These are phyloP conservation scores for Rhinocladiella mackenziei DNA, from an alignment of 2,329 filamentous ascomycete genomes.

Conservation along the genomic window DNA sequence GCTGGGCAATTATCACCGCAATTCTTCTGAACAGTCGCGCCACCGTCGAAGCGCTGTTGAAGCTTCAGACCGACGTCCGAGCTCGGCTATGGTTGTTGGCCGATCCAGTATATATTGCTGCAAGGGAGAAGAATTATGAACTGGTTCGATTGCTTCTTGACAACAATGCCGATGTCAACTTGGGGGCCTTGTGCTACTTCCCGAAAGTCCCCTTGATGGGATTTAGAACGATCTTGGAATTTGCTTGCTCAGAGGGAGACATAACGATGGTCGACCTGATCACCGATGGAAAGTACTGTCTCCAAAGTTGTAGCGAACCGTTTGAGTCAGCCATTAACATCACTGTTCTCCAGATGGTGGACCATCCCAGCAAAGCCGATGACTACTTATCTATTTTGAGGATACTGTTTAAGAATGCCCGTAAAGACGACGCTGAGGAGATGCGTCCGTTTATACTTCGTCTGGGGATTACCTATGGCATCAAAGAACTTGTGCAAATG, in stretches of 20 bases:
- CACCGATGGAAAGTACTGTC: constrained; percentile 2
- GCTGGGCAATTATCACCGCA: constrained; percentile 8
- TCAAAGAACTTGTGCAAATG: background rate
- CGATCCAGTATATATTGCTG: constrained; percentile 7
- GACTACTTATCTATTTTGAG: too few relatives aligned
- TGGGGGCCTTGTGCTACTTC: background rate
- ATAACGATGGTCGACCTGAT: constrained; percentile 4
- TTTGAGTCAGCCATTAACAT: background rate
- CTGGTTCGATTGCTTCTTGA: constrained; percentile 4
- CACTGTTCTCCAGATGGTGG: background rate
- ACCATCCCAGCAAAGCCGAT: too few relatives aligned
- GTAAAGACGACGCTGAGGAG: too few relatives aligned
- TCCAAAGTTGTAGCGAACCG: constrained; percentile 2
- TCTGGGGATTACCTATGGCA: background rate
- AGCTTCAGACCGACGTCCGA: background rate
- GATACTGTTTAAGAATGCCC: too few relatives aligned
- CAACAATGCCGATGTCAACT: constrained; percentile 6
- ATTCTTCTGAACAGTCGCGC: constrained; percentile 1
- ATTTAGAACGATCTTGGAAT: constrained; percentile 3
- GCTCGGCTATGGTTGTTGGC: background rate
- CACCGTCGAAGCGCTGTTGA: constrained; percentile 2
- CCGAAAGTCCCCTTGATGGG: constrained; percentile 1
- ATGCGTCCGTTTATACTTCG: background rate
- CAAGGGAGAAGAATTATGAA: background rate
- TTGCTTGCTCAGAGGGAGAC: constrained; percentile 1